Percentiles rank a stretch among this genome's conserved stretches.
Evolutionary conservation across 2,329 filamentous ascomycete species (phyloP).

Genomic region (Trichoderma brevicompactum): DNA sequence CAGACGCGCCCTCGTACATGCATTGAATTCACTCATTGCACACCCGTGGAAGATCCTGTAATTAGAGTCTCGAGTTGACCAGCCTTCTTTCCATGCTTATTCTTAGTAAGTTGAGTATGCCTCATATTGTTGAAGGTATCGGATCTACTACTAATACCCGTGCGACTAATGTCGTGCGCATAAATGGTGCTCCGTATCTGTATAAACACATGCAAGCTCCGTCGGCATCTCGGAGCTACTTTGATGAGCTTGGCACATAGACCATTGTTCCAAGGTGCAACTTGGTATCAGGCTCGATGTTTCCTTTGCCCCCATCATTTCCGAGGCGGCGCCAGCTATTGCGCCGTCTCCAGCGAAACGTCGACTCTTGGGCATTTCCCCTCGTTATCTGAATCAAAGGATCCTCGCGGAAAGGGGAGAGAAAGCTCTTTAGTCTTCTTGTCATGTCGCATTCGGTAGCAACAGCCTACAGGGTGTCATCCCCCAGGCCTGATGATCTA

Average conservation of each 20-base stretch:
- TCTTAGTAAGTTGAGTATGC: not conserved
- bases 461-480: constrained; percentile 20
- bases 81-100: not conserved
- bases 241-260: constrained; percentile 4
- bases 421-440: not conserved
- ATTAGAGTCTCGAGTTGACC: not conserved
- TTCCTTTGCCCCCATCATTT: constrained; percentile 2
- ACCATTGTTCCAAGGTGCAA: not conserved
- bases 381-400: not conserved
- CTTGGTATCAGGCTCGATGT: not conserved
- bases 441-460: constrained; percentile 27
- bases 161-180: not conserved
- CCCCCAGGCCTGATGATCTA: constrained; percentile 26
- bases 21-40: not conserved
- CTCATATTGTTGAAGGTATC: too few relatives aligned
- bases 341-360: not conserved
- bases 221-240: constrained; percentile 10
- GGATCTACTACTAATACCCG: constrained; percentile 1
- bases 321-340: not conserved
- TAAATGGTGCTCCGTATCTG: constrained; percentile 1
- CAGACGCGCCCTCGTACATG: not conserved
- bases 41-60: not conserved
- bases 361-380: not conserved
- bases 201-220: constrained; percentile 4
- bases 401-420: not conserved